Evolutionary conservation across 2,329 filamentous ascomycete genomes (phyloP), one percentile per base, ranked within the genome.

Genomic region (Diplocarpon mali): DNA sequence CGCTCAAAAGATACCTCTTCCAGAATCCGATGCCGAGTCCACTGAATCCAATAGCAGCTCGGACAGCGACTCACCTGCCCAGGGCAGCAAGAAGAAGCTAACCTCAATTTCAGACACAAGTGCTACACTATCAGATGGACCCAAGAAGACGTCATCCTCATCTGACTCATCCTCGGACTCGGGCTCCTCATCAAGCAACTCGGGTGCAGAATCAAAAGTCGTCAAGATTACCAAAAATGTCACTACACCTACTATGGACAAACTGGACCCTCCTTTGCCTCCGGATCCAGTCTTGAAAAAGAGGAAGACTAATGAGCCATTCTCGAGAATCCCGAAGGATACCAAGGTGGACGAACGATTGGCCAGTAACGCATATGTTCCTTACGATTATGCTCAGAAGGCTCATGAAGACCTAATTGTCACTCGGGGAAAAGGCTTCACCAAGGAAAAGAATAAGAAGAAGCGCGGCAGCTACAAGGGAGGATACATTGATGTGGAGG

Each of bases 381-480:
- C 80, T 16, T 87, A 95, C 63, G 81, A 84, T 52, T 98, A 96
- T 67, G 90, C 89, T 17, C 83, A 92, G 57, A 80, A 80, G 56
- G 93, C 93, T 8, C 85, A 89, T 61, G 76, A 87, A 55, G 89
- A 95, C 62, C 69, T 98, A 51, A 85, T 88, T 39, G 76, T 95
- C 32, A 96, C 90, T 28, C 86, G 83, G 63, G 92, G 92, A 59
- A 96, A 95, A 69, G 88, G 87, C 3, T 98, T 98, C 68, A 96
- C 90, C 48, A 98, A 98, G 72, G 92, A 96, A 71, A 98, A 98
- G 80, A 98, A 98, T 69, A 98, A 98, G 74, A 92, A 88, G 75
- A 89, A 88, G 74, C 75, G 80, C 57, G 92, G 92, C 40, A 86
- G 83, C 54, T 98, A 95, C 72, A 80, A 84, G 38, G 92, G 92